Base-by-base conservation (phyloP, 805 yeast genomes). In the Saturnispora sanitii region DNA sequence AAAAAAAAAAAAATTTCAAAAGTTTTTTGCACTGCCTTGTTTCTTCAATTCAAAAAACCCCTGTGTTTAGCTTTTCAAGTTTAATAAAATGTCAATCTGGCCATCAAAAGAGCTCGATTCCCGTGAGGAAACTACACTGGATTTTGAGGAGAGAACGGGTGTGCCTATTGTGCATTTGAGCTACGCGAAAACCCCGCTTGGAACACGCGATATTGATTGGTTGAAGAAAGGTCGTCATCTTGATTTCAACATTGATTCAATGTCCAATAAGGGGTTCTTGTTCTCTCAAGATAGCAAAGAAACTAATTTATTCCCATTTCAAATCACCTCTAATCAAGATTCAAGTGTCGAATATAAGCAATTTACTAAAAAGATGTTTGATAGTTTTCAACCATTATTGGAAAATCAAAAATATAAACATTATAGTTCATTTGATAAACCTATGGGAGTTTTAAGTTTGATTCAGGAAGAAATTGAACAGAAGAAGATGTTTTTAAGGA, bases 361-460 rank as follows among this genome's bases (percentile, higher is more conserved):
- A 9, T 81, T 74, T 47, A 66, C 76, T 30, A 68, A 69, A 22
- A 54, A 64, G 8, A 49, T 75, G 12, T 82, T 71, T 55, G 72
- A 73, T 45, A 61, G 70, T 3, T 69, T 78, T 46, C 77, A 77
- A 47, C 61, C 65, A 2, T 48, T 73, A 20, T 68, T 74, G 15
- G 62, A 64, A n/a, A 64, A 70, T 42, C 62, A 62, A 38, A 47
- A 59, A 21, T 71, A 64, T 47, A 60, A 66, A 17, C 38, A 65
- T 55, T 49, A 49, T 32, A 42, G 45, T 7, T 46, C 42, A 18
- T 48, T 45, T 6, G 57, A 55, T 22, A 55, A 54, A n/a, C 33
- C 49, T 42, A 40, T 59, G 21, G 66, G 66, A 2, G 54, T 61
- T 11, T 23, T 57, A 5, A 51, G 52, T 36, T 47, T 45, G 6